Base-by-base conservation (phyloP, 495 filamentous ascomycete species). In the Neurospora sp. region DNA sequence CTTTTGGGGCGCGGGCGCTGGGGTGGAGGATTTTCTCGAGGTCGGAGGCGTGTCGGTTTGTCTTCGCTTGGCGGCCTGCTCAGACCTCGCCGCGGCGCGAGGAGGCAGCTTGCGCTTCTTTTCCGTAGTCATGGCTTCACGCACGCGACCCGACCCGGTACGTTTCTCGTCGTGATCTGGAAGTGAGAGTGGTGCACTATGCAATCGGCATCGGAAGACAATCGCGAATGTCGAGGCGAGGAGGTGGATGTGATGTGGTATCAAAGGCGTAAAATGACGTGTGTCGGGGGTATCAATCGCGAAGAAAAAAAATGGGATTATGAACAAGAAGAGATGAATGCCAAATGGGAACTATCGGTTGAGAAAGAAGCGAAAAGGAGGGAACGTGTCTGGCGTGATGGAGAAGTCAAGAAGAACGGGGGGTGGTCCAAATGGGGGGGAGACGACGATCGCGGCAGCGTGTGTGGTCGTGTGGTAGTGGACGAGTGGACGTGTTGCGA, bases 81-180 rank as follows among this genome's bases (percentile, higher is more conserved):
- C 87, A 38, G 80, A 82, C 40, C 86, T 81, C 31, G 87, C 84
- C 69, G 85, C 84, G 66, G 86, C 85, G 75, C 87, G 84, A 39
- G 86, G 84, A 16, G 87, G 86, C 59, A 88, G 79, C 81, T 88
- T 88, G 77, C 87, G 82, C 82, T 88, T 88, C 79, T 81, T 85
- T 83, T 88, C 86, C 85, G 88, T 88, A 48, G 73, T 42, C 46
- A 54, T 69, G 74, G 27, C 27, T 66, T 35, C 54, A 66, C 54
- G 54, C 44, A 40, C 27, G 42, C 42, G 41, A n/a, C 42, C 70
- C 77, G 72, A 73, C 69, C 71, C 75, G 75, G 70, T 71, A 75
- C 74, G 74, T 72, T 38, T 75, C 46, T 75, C 74, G 38, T 72
- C 70, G 74, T 71, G 62, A 39, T 31, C 37, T 46, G 59, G 41